phyloP scores from a whole-genome alignment of 768 basidiomycete species.

The Lentinula sp. region DNA sequence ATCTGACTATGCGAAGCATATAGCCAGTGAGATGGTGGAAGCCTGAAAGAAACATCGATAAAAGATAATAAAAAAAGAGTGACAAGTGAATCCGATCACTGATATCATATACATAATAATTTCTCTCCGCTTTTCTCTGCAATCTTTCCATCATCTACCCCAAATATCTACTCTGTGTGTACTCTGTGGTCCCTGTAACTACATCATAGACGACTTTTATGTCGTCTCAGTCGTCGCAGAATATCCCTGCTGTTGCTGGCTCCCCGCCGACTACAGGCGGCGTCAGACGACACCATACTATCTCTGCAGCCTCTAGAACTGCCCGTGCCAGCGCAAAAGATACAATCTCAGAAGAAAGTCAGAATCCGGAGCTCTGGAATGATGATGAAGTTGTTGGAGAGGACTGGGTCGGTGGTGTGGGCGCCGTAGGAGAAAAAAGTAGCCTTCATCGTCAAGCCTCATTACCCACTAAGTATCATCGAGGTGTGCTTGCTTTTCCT shows the following conservation, averaged over 20 bases:
- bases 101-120: not conserved
- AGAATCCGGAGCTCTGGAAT: constrained; percentile 53
- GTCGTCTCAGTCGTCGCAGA: constrained; percentile 7
- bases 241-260: not conserved
- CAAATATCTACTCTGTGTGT: not conserved
- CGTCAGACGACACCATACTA: constrained; percentile 82
- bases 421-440: constrained; percentile 79
- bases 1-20: no score
- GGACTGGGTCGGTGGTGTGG: constrained; percentile 77
- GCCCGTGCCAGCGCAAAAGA: constrained; percentile 56
- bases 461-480: constrained; percentile 74
- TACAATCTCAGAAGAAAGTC: constrained; percentile 61
- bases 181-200: not conserved
- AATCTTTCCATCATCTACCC: not conserved
- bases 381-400: constrained; percentile 76
- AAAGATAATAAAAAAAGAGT: no score
- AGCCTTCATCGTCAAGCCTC: constrained; percentile 77
- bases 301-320: constrained; percentile 66
- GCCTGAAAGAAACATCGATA: not conserved
- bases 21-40: no score
- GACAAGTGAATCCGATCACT: not conserved
- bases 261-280: constrained; percentile 15
- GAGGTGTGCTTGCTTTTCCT: constrained; percentile 38
- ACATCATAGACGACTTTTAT: constrained; percentile 2
- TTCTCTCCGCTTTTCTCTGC: not conserved